phyloP scores from a whole-genome alignment of 345 rosid species.

The Aegle marmelos region DNA sequence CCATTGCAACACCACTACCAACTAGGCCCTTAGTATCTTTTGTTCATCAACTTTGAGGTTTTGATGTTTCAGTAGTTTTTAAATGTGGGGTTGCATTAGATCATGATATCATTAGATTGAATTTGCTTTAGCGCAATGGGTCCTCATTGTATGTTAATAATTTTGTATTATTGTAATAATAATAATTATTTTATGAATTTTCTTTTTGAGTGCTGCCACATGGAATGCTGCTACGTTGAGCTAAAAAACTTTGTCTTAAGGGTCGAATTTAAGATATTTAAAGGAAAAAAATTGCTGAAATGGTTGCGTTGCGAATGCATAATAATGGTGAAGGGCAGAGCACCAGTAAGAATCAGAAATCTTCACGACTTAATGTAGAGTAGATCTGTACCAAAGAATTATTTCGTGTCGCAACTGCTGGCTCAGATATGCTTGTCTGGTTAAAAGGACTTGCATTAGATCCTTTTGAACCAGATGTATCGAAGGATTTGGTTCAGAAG shows the following conservation, averaged over 20 bases:
- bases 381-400: neutral
- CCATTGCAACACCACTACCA: no score
- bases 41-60: neutral
- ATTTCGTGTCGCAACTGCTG: neutral
- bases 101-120: neutral
- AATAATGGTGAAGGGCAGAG: neutral
- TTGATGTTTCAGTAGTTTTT: neutral
- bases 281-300: neutral
- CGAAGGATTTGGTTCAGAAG: neutral
- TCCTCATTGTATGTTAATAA: neutral
- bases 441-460: slow-evolving; percentile 23
- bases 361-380: neutral
- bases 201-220: neutral
- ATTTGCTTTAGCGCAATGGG: neutral
- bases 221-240: neutral
- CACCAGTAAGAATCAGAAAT: neutral
- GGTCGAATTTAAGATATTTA: neutral
- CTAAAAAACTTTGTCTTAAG: neutral
- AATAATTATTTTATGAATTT: neutral
- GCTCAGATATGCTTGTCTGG: slow-evolving; percentile 14
- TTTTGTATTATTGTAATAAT: neutral
- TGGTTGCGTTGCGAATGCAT: slow-evolving; percentile 8
- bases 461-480: neutral
- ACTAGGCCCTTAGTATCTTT: neutral
- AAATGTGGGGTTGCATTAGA: neutral